Conservation (phyloP, 2,329 filamentous ascomycete species). For the Clarireedia paspali region DNA sequence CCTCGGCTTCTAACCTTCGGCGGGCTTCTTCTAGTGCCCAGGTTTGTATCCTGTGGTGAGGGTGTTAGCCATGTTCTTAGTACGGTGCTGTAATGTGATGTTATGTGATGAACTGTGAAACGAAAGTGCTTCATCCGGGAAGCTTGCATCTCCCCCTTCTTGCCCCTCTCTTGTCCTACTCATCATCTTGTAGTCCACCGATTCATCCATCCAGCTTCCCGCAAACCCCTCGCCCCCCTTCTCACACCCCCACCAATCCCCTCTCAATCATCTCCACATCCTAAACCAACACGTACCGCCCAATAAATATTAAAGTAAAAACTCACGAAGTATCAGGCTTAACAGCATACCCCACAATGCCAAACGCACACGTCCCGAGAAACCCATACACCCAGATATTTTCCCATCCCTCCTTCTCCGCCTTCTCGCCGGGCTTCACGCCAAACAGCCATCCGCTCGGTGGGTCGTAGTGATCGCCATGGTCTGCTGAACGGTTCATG, state of each 20-base stretch:
- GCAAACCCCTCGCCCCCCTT: neutral
- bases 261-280: neutral
- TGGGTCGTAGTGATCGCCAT: conserved; percentile 65
- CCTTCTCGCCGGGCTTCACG: conserved; percentile 90
- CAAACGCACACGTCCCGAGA: conserved; percentile 66
- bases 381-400: conserved; percentile 77
- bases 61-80: no score
- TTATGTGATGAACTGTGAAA: no score
- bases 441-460: conserved; percentile 90
- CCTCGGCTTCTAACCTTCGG: conserved; percentile 90
- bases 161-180: neutral
- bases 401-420: conserved; percentile 96
- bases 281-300: neutral
- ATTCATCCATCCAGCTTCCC: neutral
- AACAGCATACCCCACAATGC: conserved; percentile 78
- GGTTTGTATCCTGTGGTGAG: conserved; percentile 75
- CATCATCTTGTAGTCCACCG: neutral
- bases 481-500: conserved; percentile 15
- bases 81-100: no score
- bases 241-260: neutral
- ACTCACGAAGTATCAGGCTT: conserved; percentile 99
- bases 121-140: no score
- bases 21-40: conserved; percentile 98
- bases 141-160: neutral
- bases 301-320: conserved; percentile 8